Conservation (phyloP, 208 protist genomes). For the Kentomonas sorsogonicus region DNA sequence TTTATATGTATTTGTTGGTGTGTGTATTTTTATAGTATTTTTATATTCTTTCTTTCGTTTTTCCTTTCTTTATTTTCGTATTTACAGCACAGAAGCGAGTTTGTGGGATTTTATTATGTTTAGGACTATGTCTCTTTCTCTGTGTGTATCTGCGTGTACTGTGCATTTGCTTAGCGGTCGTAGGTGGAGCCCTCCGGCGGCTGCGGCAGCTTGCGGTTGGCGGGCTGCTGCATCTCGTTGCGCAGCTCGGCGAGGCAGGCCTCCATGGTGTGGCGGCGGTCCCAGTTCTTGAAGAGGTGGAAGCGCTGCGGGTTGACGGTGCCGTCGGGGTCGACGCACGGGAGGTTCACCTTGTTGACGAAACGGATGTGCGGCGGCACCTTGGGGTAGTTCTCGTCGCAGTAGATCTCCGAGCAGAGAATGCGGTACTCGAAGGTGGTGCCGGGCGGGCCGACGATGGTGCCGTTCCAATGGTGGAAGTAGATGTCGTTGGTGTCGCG, state of each 20-base stretch:
- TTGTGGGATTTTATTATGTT: too few species aligned
- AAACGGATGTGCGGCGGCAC: constrained; percentile 81
- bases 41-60: constrained; percentile 4
- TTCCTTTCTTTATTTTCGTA: neutral
- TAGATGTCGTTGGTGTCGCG: constrained; percentile 86
- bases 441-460: constrained; percentile 82
- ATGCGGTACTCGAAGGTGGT: constrained; percentile 90
- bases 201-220: constrained; percentile 81
- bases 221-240: constrained; percentile 76
- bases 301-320: constrained; percentile 71
- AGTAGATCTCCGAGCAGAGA: constrained; percentile 81
- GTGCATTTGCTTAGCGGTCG: constrained; percentile 11
- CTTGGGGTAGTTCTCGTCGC: constrained; percentile 87
- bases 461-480: constrained; percentile 90
- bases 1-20: neutral
- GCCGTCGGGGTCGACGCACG: constrained; percentile 75
- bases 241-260: constrained; percentile 82
- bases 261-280: constrained; percentile 80
- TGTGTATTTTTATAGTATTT: neutral
- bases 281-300: constrained; percentile 74
- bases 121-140: too few species aligned
- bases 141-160: neutral
- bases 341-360: constrained; percentile 78
- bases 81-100: too few species aligned
- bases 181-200: constrained; percentile 75